Percentiles rank a stretch among this genome's conserved stretches.
These are phyloP conservation scores for Inga leiocalycina DNA, from an alignment of 306 rosid species.

Conservation along the genomic window DNA sequence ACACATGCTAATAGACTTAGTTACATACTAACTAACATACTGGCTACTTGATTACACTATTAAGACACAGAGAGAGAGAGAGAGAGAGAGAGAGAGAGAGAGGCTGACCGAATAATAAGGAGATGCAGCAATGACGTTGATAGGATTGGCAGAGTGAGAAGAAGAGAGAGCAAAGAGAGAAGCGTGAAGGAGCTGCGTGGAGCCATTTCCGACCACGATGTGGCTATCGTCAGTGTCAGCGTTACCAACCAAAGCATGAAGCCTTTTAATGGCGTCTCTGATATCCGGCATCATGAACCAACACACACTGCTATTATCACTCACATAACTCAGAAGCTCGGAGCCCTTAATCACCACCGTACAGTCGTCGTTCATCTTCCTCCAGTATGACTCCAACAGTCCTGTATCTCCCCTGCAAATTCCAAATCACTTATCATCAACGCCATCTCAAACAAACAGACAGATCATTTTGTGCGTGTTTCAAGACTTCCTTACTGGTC, in stretches of 20 bases:
- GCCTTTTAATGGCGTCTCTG: constrained; percentile 44
- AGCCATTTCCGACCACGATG: constrained; percentile 90
- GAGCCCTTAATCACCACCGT: constrained; percentile 55
- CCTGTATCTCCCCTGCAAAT: constrained; percentile 70
- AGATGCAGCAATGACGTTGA: constrained; percentile 64
- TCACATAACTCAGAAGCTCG: constrained; percentile 61
- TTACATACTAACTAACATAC: too few relatives aligned
- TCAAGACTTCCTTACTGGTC: background rate
- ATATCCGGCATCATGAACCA: constrained; percentile 68
- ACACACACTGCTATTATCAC: constrained; percentile 45
- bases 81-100: too few relatives aligned
- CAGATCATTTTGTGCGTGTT: too few relatives aligned
- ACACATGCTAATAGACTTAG: too few relatives aligned
- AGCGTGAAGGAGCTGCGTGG: constrained; percentile 82
- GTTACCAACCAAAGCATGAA: constrained; percentile 71
- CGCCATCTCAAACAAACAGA: too few relatives aligned
- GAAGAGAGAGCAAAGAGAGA: constrained; percentile 69
- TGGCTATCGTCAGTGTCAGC: constrained; percentile 63
- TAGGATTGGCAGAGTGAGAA: constrained; percentile 36
- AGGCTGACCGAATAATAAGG: constrained; percentile 85
- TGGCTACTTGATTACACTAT: too few relatives aligned
- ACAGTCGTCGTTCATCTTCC: constrained; percentile 52
- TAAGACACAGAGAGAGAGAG: too few relatives aligned
- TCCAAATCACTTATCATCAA: background rate
- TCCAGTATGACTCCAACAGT: constrained; percentile 57